phyloP scores from a whole-genome alignment of 75 land plant species.

The Larix kaempferi region DNA sequence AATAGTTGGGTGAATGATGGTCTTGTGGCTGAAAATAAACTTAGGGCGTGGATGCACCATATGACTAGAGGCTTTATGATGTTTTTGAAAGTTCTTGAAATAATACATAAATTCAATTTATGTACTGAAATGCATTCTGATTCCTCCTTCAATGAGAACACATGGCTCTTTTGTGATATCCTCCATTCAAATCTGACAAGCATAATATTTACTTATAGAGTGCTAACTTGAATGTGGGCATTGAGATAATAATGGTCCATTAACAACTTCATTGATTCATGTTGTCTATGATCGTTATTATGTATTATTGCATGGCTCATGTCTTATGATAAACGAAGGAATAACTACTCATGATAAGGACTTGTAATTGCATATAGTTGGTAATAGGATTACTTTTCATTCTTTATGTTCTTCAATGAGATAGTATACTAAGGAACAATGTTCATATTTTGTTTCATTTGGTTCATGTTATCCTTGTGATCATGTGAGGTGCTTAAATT shows the following conservation, averaged over 20 bases:
- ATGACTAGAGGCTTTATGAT: conserved; percentile 43
- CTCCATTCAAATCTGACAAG: conserved; percentile 25
- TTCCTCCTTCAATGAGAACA: conserved; percentile 69
- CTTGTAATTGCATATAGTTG: too few relatives aligned
- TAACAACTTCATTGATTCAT: conserved; percentile 54
- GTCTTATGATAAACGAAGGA: too few relatives aligned
- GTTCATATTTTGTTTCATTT: too few relatives aligned
- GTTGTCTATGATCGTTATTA: too few relatives aligned
- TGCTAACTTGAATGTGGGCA: conserved; percentile 55
- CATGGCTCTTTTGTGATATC: conserved; percentile 25
- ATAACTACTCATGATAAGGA: too few relatives aligned
- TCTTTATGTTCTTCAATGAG: too few relatives aligned
- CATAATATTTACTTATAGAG: conserved; percentile 48
- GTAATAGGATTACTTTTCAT: too few relatives aligned
- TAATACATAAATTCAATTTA: background rate
- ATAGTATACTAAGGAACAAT: too few relatives aligned
- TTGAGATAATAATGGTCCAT: conserved; percentile 86
- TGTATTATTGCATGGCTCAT: too few relatives aligned
- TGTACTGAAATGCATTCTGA: conserved; percentile 10
- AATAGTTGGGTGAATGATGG: conserved; percentile 45
- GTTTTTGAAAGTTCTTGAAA: conserved; percentile 27
- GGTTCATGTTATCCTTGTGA: too few relatives aligned
- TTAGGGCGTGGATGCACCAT: conserved; percentile 52
- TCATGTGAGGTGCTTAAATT: too few relatives aligned
- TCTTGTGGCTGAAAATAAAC: conserved; percentile 54